These are phyloP conservation scores for Viridothelium virens DNA, from an alignment of 495 filamentous ascomycete genomes.

Conservation along the genomic window DNA sequence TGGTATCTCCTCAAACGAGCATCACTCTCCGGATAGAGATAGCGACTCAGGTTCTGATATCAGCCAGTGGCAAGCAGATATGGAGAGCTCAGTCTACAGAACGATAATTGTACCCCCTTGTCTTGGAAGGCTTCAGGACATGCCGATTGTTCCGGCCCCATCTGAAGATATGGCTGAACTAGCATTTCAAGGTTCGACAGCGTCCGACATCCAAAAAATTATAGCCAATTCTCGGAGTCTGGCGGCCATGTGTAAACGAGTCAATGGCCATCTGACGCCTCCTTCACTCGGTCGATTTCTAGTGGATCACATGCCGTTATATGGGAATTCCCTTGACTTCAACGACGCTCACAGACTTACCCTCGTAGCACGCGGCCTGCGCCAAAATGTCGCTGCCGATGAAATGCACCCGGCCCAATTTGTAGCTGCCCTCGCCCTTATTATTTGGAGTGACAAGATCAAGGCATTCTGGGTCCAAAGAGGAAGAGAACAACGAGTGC, in stretches of 20 bases:
- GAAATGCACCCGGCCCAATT: background rate
- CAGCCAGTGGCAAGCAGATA: background rate
- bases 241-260: conserved; percentile 3
- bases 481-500: conserved; percentile 27
- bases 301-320: background rate
- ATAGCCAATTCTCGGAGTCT: background rate
- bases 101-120: background rate
- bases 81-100: background rate
- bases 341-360: background rate
- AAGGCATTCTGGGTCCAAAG: conserved; percentile 17
- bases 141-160: background rate
- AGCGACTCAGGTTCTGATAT: background rate
- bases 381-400: background rate
- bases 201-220: background rate
- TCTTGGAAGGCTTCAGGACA: background rate
- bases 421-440: conserved; percentile 15
- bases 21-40: background rate
- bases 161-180: background rate
- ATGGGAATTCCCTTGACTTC: background rate
- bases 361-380: background rate
- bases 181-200: background rate
- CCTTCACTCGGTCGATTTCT: background rate
- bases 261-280: background rate
- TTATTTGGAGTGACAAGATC: conserved; percentile 24
- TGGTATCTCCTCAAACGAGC: conserved; percentile 45